Evolutionary conservation across 2,329 filamentous ascomycete genomes (phyloP).

Genomic region (Blastomyces gilchristii): DNA sequence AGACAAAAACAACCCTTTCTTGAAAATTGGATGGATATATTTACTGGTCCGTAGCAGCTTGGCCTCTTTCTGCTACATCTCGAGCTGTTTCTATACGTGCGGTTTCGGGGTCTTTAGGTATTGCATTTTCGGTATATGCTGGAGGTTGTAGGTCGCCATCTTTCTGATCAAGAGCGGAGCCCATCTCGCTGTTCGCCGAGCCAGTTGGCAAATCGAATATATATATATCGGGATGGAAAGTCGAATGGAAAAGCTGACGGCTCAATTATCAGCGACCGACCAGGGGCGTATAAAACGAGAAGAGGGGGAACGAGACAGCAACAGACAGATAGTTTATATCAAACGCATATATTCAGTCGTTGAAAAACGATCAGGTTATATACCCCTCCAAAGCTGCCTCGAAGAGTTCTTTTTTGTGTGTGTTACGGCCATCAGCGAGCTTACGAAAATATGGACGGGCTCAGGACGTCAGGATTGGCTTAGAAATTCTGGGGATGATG

Average conservation of each 20-base stretch:
- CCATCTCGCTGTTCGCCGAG: not conserved
- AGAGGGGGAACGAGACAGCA: not conserved
- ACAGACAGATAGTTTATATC: not conserved
- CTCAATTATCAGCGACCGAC: not conserved
- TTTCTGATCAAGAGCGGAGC: not conserved
- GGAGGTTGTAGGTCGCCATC: not conserved
- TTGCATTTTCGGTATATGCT: not conserved
- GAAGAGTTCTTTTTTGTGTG: too few species aligned
- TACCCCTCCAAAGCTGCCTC: too few species aligned
- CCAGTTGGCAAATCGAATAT: not conserved
- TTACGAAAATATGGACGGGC: too few species aligned
- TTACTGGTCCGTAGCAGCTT: slow-evolving; percentile 41
- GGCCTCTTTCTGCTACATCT: slow-evolving; percentile 36
- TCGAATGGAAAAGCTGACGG: not conserved
- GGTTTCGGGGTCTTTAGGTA: not conserved
- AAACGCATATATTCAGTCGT: not conserved
- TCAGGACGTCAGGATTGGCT: too few species aligned
- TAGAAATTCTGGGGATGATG: too few species aligned
- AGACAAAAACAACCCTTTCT: not conserved
- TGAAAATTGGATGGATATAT: slow-evolving; percentile 8
- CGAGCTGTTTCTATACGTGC: slow-evolving; percentile 15
- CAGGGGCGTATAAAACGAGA: not conserved
- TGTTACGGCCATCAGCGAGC: too few species aligned
- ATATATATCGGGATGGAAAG: too few species aligned
- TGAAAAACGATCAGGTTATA: not conserved